Evolutionary conservation across 2,329 filamentous ascomycete species (phyloP).

Genomic region (Bipolaris zeicola): DNA sequence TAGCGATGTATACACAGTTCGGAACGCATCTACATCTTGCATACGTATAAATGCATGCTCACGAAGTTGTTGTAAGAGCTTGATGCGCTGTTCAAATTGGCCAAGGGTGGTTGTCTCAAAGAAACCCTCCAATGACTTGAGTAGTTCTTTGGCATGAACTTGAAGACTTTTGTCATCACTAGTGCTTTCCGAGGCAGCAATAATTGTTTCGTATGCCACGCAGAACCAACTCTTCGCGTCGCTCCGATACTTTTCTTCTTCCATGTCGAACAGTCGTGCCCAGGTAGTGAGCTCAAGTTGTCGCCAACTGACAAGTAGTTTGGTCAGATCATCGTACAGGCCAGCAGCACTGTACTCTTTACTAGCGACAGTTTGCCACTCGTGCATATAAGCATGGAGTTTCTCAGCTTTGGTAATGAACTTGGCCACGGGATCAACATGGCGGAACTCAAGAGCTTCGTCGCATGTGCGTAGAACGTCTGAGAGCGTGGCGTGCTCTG

Average conservation of each 20-base stretch:
- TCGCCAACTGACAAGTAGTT: conserved; percentile 84
- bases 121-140: conserved; percentile 80
- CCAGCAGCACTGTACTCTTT: conserved; percentile 71
- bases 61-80: conserved; percentile 66
- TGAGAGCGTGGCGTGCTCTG: conserved; percentile 76
- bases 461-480: conserved; percentile 80
- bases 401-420: conserved; percentile 87
- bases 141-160: conserved; percentile 68
- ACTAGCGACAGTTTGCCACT: conserved; percentile 95
- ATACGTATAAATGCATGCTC: conserved; percentile 69
- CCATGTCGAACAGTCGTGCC: conserved; percentile 85
- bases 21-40: conserved; percentile 57
- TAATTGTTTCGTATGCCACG: conserved; percentile 86
- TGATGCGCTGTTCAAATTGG: conserved; percentile 75
- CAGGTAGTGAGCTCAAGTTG: conserved; percentile 90
- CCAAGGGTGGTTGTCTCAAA: conserved; percentile 79
- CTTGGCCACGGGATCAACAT: conserved; percentile 83
- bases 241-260: conserved; percentile 74
- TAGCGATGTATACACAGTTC: conserved; percentile 67
- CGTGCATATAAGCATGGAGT: conserved; percentile 80
- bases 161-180: conserved; percentile 63
- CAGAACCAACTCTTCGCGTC: conserved; percentile 95
- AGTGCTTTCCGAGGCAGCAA: conserved; percentile 74
- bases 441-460: conserved; percentile 73
- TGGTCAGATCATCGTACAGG: conserved; percentile 78